Evolutionary conservation across 176 grass and related monocot genomes (phyloP), one percentile per base, ranked within the genome.

Genomic region (Cymbopogon citratus): DNA sequence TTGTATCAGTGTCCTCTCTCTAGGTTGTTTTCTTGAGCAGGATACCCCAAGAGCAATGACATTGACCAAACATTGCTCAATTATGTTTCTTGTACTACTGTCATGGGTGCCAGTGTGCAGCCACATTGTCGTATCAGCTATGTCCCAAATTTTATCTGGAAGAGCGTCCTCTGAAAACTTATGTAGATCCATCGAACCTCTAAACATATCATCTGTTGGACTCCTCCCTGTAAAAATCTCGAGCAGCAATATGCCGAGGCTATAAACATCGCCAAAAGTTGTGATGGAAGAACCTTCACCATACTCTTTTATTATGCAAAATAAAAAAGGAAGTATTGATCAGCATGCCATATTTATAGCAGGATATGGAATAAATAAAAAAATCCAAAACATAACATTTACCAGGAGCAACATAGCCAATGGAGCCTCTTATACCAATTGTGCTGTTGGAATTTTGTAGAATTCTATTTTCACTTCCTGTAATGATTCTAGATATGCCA

Each of bases 401-500:
- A 66, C 31, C 64, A 35, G 64, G 64, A 66, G 31, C 64, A 66
- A 66, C 64, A 66, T 28, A 62, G 26, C 78, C 86, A 25, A 92
- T 86, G 46, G 90, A 70, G 26, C 90, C 87, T 27, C 74, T 80
- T 74, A 89, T 74, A 62, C 73, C 73, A 62, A 57, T 68, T 28
- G 86, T 80, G 13, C 57, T 80, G 18, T 63, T 28, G 25, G 67
- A 77, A 46, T 76, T 84, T 29, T 73, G 62, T 15, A 73, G 8
- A 2, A 4, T 14, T 3, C 5, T 27, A 24, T 8, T 71, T 61
- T 6, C 9, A 26, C 6, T 61, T 39, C 63, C 72, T 18, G 45
- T 44, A 38, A 91, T 54, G 0, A 91, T 76, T 52, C 40, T 91
- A 64, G 83, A 66, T 40, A 94, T 78, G n/a, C 89, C 88, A 19